Evolutionary conservation across 1,139 yeast genomes (phyloP), one percentile per base, ranked within the genome.

Genomic region (Scheffersomyces segobiensis): DNA sequence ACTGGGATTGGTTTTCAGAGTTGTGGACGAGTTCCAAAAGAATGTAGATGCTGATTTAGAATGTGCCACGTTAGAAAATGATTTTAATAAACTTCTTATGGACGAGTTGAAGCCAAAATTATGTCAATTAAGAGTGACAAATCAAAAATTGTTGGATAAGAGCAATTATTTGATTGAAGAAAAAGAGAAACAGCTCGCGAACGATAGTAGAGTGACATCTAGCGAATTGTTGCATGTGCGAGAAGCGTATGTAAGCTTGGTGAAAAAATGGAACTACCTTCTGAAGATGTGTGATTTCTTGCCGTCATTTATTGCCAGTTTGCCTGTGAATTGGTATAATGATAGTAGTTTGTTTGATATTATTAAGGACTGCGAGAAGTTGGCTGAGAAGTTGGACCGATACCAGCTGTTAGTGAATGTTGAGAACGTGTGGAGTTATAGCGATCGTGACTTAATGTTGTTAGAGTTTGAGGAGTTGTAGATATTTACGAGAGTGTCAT

Each of bases 241-340:
- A 19, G 57, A 58, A 5, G 42, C 56, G 49, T 65, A 57, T 50
- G 52, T 57, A 22, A 62, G 62, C 17, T 60, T 75, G 51, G 67
- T 67, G 2, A 56, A 63, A 5, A 63, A 66, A 57, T 75, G 78
- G 78, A 56, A 63, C 47, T 60, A 64, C 32, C 63, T 76, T 1
- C 58, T 72, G 2, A 61, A 71, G 50, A 50, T 74, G n/a, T 63
- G 75, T 57, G 75, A 72, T 18, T 68, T 78, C 42, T 61, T 79
- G 18, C 78, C 78, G 0, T 64, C 67, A 24, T 66, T 77, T 19
- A 68, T 78, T 3, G 65, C 72, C 52, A 71, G 74, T 53, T 66
- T 76, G 42, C 80, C 82, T 3, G 60, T 71, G 3, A 71, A 76
- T 61, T 79, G 83, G 83, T 75, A 67, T 60, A 66, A 69, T 22